phyloP scores from a whole-genome alignment of 176 grass and related monocot genomes.

The Hordeum marinum region DNA sequence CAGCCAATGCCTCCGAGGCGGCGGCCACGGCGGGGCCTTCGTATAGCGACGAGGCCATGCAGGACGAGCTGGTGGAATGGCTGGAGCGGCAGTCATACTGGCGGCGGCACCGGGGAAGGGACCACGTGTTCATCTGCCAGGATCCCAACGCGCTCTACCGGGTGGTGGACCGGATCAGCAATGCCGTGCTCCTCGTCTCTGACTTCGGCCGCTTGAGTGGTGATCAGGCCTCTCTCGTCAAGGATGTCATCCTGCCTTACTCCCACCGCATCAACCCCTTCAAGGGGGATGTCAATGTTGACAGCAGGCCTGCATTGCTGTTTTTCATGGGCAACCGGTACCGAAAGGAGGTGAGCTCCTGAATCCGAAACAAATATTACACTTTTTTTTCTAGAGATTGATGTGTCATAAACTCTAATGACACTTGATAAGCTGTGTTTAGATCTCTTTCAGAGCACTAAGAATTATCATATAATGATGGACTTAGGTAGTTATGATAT shows the following conservation, averaged over 20 bases:
- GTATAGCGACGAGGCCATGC: conserved; percentile 73
- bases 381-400: background rate
- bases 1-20: conserved; percentile 10
- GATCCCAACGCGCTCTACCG: conserved; percentile 84
- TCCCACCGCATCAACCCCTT: conserved; percentile 83
- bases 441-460: background rate
- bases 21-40: background rate
- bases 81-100: conserved; percentile 67
- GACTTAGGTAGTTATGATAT: background rate
- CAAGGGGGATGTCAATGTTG: conserved; percentile 52
- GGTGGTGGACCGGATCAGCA: conserved; percentile 69
- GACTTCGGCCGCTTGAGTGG: conserved; percentile 73
- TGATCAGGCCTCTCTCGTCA: conserved; percentile 81
- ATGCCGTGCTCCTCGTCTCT: conserved; percentile 75
- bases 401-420: background rate
- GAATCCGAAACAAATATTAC: background rate
- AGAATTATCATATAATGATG: background rate
- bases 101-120: conserved; percentile 60
- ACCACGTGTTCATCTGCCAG: conserved; percentile 93
- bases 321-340: conserved; percentile 99
- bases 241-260: conserved; percentile 93
- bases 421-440: background rate
- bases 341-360: conserved; percentile 73
- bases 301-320: conserved; percentile 49
- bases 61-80: conserved; percentile 86